A percentile compares a stretch with the other conserved stretches of the same genome.
Conservation (phyloP, 2,329 filamentous ascomycete genomes). For the Pestalotiopsis sp. region DNA sequence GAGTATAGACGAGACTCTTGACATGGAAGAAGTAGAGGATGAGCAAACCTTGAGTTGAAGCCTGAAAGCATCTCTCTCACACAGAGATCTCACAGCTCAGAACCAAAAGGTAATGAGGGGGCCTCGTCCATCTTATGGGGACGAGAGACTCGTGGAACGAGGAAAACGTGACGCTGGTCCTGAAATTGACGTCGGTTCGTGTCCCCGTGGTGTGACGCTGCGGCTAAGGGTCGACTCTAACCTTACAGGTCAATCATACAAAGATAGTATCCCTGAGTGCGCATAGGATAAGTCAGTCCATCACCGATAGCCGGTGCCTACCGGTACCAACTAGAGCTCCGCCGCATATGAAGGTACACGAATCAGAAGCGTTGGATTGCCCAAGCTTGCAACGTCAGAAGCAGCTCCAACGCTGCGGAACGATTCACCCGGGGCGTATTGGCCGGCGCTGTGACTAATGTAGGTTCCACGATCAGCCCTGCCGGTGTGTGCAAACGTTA, state of each 20-base stretch:
- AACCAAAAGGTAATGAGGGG: not conserved
- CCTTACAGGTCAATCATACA: not conserved
- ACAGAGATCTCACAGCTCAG: not conserved
- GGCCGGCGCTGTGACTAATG: not conserved
- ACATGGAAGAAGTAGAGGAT: not conserved
- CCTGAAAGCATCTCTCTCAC: constrained; percentile 6
- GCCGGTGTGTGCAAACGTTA: not conserved
- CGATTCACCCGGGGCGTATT: not conserved
- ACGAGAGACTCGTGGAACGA: not conserved
- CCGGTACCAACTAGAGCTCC: not conserved
- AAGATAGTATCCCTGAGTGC: not conserved
- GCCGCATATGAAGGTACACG: not conserved
- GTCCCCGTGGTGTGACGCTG: constrained; percentile 7
- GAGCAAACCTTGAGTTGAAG: constrained; percentile 16
- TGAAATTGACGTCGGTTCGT: constrained; percentile 8
- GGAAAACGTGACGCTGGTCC: not conserved
- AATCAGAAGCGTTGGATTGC: constrained; percentile 10
- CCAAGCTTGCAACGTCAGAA: constrained; percentile 14
- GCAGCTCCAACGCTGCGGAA: not conserved
- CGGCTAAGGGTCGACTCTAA: constrained; percentile 7
- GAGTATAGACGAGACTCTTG: not conserved
- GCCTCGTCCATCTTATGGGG: not conserved
- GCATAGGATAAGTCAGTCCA: not conserved
- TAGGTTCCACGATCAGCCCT: not conserved
- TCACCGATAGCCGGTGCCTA: constrained; percentile 10